A percentile compares a stretch with the other conserved stretches of the same genome.
Evolutionary conservation across 441 rosid species (phyloP).

Genomic region (Eutrema salsugineum): DNA sequence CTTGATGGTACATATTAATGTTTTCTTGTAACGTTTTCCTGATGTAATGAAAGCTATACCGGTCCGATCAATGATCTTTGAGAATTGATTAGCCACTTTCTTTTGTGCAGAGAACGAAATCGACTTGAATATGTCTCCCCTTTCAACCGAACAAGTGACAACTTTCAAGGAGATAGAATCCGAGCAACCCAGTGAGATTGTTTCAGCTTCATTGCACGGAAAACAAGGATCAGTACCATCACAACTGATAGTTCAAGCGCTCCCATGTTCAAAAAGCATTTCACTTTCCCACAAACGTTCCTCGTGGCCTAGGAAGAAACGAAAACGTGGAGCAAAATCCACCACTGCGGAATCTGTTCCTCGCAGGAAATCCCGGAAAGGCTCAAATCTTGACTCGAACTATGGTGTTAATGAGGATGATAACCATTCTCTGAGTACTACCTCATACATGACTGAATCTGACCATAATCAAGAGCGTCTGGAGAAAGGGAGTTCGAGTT

Average conservation of each 20-base stretch:
- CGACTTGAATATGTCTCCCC: conserved; percentile 18
- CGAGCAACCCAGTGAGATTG: conserved; percentile 28
- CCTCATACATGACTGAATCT: conserved; percentile 2
- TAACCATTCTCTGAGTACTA: background rate
- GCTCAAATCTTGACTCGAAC: background rate
- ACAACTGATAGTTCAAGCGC: conserved; percentile 44
- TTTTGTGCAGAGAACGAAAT: conserved; percentile 36
- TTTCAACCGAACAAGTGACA: background rate
- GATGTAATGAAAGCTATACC: background rate
- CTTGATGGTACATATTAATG: background rate
- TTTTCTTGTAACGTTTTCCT: background rate
- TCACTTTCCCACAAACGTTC: conserved; percentile 12
- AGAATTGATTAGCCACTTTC: background rate
- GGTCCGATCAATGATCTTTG: background rate
- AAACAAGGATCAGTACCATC: conserved; percentile 16
- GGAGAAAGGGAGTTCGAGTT: conserved; percentile 35
- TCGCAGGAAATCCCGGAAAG: conserved; percentile 32
- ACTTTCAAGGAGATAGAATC: background rate
- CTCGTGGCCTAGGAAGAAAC: conserved; percentile 17
- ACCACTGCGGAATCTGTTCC: background rate
- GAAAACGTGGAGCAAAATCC: conserved; percentile 4
- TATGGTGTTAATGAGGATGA: background rate
- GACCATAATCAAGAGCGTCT: conserved; percentile 19
- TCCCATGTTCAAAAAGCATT: conserved; percentile 36
- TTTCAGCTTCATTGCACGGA: conserved; percentile 22